Conservation (phyloP, 2,329 filamentous ascomycete species). For the Penicillium sp. region DNA sequence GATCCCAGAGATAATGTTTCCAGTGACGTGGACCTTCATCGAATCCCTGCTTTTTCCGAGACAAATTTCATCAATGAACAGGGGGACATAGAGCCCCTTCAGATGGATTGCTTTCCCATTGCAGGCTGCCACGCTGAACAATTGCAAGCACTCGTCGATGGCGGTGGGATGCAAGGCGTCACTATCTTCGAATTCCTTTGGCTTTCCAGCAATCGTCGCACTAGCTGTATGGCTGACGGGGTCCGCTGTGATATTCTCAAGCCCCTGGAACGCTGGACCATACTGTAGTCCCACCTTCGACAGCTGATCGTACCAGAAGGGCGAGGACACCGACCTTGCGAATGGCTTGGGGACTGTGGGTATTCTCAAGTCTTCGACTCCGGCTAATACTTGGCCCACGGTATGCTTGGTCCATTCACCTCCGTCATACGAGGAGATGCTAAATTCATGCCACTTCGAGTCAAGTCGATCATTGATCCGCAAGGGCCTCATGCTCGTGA, state of each 20-base stretch:
- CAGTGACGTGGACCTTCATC: neutral
- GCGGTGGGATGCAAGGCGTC: conserved; percentile 12
- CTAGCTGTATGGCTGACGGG: conserved; percentile 2
- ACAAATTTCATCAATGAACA: conserved; percentile 1
- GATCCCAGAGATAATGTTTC: neutral
- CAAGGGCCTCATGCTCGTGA: conserved; percentile 10
- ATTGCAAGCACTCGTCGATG: conserved; percentile 18
- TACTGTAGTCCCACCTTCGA: conserved; percentile 11
- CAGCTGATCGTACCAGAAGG: conserved; percentile 8
- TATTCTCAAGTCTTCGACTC: neutral
- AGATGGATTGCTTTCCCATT: conserved; percentile 5
- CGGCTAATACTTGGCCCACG: conserved; percentile 6
- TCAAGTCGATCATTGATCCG: conserved; percentile 4
- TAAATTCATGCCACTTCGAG: conserved; percentile 16
- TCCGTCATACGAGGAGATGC: conserved; percentile 6
- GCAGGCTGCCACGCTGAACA: conserved; percentile 11
- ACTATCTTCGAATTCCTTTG: neutral
- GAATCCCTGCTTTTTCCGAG: neutral
- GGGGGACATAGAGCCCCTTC: neutral
- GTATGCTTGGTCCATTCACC: conserved; percentile 10
- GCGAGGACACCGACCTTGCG: neutral
- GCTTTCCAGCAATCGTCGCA: neutral
- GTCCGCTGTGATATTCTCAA: conserved; percentile 11
- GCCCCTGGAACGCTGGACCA: conserved; percentile 10
- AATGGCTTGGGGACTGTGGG: neutral